Evolutionary conservation across 768 basidiomycete genomes (phyloP).

Genomic region (Gymnopilus dilepis): DNA sequence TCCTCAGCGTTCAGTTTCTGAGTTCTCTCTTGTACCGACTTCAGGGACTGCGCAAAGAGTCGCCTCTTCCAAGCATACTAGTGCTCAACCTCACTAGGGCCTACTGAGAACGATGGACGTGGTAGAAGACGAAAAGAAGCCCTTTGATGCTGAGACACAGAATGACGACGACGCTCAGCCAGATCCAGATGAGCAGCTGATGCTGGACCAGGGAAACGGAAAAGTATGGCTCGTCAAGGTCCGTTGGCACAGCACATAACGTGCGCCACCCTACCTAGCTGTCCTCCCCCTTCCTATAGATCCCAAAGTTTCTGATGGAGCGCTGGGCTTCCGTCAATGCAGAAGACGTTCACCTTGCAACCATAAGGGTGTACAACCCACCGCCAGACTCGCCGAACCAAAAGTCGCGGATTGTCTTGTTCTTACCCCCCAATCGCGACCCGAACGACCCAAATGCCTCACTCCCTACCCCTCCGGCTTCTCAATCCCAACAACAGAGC

Average conservation of each 20-base stretch:
- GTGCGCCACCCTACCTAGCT: constrained; percentile 8
- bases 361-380: constrained; percentile 74
- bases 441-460: constrained; percentile 33
- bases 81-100: too few species aligned
- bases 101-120: constrained; percentile 11
- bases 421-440: constrained; percentile 65
- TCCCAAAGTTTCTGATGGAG: constrained; percentile 87
- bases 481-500: constrained; percentile 22
- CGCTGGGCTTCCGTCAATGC: constrained; percentile 79
- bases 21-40: too few species aligned
- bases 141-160: constrained; percentile 59
- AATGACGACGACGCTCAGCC: constrained; percentile 70
- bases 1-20: too few species aligned
- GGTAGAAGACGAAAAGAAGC: constrained; percentile 73
- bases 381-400: constrained; percentile 45
- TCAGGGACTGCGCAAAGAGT: too few species aligned
- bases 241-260: constrained; percentile 26
- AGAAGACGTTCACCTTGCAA: constrained; percentile 83
- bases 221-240: constrained; percentile 90
- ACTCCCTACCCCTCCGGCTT: constrained; percentile 16
- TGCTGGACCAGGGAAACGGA: constrained; percentile 75
- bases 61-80: too few species aligned
- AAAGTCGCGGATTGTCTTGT: constrained; percentile 67
- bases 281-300: constrained; percentile 45
- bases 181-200: constrained; percentile 83